These are phyloP conservation scores for Metroxylon sagu DNA, from an alignment of 176 grass and related monocot genomes.

Conservation along the genomic window DNA sequence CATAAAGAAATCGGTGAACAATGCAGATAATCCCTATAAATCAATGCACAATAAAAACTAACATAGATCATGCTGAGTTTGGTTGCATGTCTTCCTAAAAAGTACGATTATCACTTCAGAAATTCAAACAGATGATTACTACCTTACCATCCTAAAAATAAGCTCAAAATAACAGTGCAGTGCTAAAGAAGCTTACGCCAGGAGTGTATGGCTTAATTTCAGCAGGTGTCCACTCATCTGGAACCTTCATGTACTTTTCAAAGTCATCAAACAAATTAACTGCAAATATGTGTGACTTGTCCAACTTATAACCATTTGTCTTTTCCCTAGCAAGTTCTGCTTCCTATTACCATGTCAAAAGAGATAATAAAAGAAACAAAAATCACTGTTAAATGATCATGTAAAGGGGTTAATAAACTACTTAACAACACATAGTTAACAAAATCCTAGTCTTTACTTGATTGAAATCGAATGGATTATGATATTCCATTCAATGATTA, in stretches of 20 bases:
- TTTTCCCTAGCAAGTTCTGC: constrained; percentile 85
- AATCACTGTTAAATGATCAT: neutral
- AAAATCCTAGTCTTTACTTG: too few relatives aligned
- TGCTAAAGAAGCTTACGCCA: constrained; percentile 40
- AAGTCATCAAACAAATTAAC: constrained; percentile 93
- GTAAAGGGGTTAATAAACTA: neutral
- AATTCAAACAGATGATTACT: too few relatives aligned
- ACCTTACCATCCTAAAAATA: neutral
- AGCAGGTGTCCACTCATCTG: constrained; percentile 73
- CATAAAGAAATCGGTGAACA: too few relatives aligned
- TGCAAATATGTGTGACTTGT: constrained; percentile 83
- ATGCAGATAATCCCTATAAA: too few relatives aligned
- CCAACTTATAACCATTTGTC: constrained; percentile 86
- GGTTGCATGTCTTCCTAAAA: too few relatives aligned
- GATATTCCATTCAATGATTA: too few relatives aligned
- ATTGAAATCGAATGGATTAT: too few relatives aligned
- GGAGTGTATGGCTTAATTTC: constrained; percentile 88
- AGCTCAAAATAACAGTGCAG: neutral
- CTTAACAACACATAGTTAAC: neutral
- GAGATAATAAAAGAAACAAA: neutral
- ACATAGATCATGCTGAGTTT: too few relatives aligned
- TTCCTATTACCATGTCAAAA: constrained; percentile 36
- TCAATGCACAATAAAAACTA: too few relatives aligned
- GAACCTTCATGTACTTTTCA: constrained; percentile 92
- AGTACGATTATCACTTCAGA: too few relatives aligned